Conservation (phyloP, 2,329 filamentous ascomycete species). For the Neocatenulostroma microsporum region DNA sequence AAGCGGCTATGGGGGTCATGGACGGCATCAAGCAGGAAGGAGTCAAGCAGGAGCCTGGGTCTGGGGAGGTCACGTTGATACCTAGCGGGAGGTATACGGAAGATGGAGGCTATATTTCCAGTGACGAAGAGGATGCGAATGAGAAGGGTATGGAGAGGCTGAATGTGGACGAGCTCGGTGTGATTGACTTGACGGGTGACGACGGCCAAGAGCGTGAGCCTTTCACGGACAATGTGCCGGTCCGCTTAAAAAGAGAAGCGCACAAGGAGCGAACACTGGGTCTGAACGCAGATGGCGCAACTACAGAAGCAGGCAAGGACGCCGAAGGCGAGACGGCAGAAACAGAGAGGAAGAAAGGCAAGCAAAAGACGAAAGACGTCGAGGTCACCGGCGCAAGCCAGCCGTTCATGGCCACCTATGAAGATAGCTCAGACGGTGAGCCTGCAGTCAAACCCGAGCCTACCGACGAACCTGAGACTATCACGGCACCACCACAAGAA, state of each 20-base stretch:
- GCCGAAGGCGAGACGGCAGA: not conserved
- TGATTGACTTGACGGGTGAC: constrained; percentile 48
- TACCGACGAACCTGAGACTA: constrained; percentile 34
- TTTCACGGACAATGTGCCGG: constrained; percentile 38
- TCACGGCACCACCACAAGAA: constrained; percentile 20
- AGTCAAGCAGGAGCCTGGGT: constrained; percentile 29
- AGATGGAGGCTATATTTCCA: constrained; percentile 38
- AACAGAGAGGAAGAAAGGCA: constrained; percentile 30
- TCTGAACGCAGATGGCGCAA: constrained; percentile 36
- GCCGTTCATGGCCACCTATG: constrained; percentile 39
- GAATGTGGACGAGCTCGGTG: constrained; percentile 51
- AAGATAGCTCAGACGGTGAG: constrained; percentile 33
- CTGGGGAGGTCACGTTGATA: constrained; percentile 14
- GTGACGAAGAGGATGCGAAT: constrained; percentile 45
- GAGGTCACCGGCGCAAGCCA: constrained; percentile 36
- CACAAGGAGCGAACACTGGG: constrained; percentile 48
- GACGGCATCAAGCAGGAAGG: too few relatives aligned
- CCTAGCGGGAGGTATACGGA: constrained; percentile 21
- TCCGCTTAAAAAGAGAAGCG: constrained; percentile 49
- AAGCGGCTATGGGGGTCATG: too few relatives aligned
- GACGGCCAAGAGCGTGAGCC: constrained; percentile 19
- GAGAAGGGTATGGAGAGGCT: constrained; percentile 39
- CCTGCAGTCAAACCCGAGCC: constrained; percentile 48
- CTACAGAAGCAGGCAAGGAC: constrained; percentile 16
- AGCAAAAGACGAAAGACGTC: constrained; percentile 34